Evolutionary conservation across 495 filamentous ascomycete species (phyloP).

Genomic region (Letharia columbiana): DNA sequence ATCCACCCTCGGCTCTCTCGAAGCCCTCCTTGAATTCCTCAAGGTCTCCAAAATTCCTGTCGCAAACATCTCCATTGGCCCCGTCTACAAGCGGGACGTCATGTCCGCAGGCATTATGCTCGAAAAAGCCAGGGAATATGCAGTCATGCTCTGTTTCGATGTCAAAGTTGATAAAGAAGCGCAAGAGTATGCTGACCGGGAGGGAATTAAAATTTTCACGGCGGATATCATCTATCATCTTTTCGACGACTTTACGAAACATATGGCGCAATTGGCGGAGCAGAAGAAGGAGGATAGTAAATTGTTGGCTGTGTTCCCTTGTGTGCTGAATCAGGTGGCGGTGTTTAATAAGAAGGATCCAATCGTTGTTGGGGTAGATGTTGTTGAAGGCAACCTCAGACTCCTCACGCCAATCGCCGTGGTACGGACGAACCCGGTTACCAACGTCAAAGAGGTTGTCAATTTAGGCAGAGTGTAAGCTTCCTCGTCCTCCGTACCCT

Average conservation of each 20-base stretch:
- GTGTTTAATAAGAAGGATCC: slow-evolving; percentile 98
- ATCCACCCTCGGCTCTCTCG: slow-evolving; percentile 92
- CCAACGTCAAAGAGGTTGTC: slow-evolving; percentile 73
- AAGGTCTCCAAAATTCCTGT: slow-evolving; percentile 93
- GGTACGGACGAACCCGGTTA: slow-evolving; percentile 69
- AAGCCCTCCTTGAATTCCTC: slow-evolving; percentile 94
- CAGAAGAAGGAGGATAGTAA: slow-evolving; percentile 95
- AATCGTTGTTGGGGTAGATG: slow-evolving; percentile 93
- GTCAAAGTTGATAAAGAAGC: slow-evolving; percentile 99
- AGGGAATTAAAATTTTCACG: slow-evolving; percentile 96
- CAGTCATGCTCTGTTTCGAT: slow-evolving; percentile 99
- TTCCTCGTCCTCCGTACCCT: slow-evolving; percentile 6
- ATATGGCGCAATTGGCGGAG: slow-evolving; percentile 77
- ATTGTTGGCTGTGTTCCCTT: slow-evolving; percentile 92
- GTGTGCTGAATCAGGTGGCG: slow-evolving; percentile 76
- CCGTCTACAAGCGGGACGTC: slow-evolving; percentile 96
- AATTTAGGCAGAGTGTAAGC: slow-evolving; percentile 91
- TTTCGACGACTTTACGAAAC: slow-evolving; percentile 91
- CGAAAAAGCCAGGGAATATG: slow-evolving; percentile 90
- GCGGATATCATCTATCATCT: slow-evolving; percentile 99
- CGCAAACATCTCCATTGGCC: slow-evolving; percentile 93
- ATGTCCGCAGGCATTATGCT: slow-evolving; percentile 95
- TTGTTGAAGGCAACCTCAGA: slow-evolving; percentile 75
- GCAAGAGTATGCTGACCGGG: slow-evolving; percentile 78
- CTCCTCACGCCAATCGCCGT: slow-evolving; percentile 82